These are phyloP conservation scores for Colletotrichum theobromicola DNA, from an alignment of 2,329 filamentous ascomycete genomes.

Conservation along the genomic window DNA sequence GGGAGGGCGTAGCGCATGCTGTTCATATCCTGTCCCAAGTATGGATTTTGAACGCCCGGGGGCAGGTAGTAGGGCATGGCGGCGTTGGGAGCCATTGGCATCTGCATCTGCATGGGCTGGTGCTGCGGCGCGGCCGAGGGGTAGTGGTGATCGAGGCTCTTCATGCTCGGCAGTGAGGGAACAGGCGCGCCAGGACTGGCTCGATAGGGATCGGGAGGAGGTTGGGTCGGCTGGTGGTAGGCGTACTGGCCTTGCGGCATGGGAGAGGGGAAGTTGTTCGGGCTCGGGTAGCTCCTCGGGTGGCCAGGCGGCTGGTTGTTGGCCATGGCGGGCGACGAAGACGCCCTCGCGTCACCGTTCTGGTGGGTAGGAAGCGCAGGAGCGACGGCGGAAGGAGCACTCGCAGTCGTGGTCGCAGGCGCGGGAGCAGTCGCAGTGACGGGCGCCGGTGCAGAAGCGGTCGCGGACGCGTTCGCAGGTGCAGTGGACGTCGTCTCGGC, in stretches of 20 bases:
- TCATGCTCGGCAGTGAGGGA: conserved; percentile 44
- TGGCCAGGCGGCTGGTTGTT: conserved; percentile 22
- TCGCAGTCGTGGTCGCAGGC: neutral
- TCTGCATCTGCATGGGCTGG: conserved; percentile 38
- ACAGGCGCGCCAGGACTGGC: conserved; percentile 35
- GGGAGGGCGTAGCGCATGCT: conserved; percentile 54
- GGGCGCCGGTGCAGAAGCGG: neutral
- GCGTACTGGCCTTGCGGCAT: conserved; percentile 17
- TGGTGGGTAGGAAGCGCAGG: neutral
- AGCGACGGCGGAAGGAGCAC: neutral
- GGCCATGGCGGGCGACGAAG: conserved; percentile 25
- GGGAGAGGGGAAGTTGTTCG: conserved; percentile 17
- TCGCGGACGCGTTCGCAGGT: neutral
- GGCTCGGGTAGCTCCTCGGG: conserved; percentile 24
- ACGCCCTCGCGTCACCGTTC: conserved; percentile 23
- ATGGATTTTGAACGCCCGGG: conserved; percentile 26
- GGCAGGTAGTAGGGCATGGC: conserved; percentile 49
- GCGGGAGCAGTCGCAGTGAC: neutral
- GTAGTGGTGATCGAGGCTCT: conserved; percentile 43
- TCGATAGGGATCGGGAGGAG: conserved; percentile 40
- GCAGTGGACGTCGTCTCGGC: conserved; percentile 4
- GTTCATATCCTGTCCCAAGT: conserved; percentile 41
- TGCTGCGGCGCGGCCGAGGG: conserved; percentile 28
- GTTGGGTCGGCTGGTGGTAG: conserved; percentile 24
- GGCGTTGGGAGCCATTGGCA: conserved; percentile 36